A percentile compares a stretch with the other conserved stretches of the same genome.
phyloP scores from a whole-genome alignment of 2,329 filamentous ascomycete species.

The Microsporum audouinii region DNA sequence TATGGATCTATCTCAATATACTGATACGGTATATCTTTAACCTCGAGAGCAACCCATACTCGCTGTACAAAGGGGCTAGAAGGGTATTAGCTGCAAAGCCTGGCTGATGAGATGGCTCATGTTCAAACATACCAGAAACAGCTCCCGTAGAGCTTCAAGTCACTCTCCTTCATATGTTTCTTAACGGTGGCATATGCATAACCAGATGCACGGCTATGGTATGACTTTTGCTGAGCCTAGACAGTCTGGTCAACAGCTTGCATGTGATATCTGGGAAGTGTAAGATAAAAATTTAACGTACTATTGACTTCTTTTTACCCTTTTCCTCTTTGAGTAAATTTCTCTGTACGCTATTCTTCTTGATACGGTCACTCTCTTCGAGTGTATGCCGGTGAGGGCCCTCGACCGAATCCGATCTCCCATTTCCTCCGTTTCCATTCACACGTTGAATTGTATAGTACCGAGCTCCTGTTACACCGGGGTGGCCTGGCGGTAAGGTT shows the following conservation, averaged over 20 bases:
- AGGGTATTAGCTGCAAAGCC: constrained; percentile 10
- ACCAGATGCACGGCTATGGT: constrained; percentile 62
- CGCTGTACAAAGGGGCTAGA: constrained; percentile 70
- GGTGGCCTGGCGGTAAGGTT: constrained; percentile 34
- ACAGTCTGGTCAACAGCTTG: neutral
- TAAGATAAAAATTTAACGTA: constrained; percentile 27
- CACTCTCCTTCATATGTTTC: constrained; percentile 56
- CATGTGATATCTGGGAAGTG: neutral
- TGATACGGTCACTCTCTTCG: constrained; percentile 64
- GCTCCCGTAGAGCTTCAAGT: constrained; percentile 67
- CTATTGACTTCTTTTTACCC: constrained; percentile 50
- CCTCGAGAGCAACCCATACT: constrained; percentile 78
- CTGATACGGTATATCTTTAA: constrained; percentile 67
- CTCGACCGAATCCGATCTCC: constrained; percentile 56
- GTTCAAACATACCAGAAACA: constrained; percentile 59
- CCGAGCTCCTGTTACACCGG: constrained; percentile 41
- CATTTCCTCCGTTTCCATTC: constrained; percentile 64
- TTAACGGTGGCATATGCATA: constrained; percentile 56
- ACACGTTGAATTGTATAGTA: constrained; percentile 68
- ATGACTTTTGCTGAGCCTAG: constrained; percentile 49
- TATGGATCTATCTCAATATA: constrained; percentile 80
- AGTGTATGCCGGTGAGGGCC: constrained; percentile 65
- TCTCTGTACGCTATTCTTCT: constrained; percentile 66
- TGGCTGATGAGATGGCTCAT: neutral
- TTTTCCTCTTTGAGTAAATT: constrained; percentile 53